Evolutionary conservation across 768 basidiomycete species (phyloP).

Genomic region (Gymnopilus dilepis): DNA sequence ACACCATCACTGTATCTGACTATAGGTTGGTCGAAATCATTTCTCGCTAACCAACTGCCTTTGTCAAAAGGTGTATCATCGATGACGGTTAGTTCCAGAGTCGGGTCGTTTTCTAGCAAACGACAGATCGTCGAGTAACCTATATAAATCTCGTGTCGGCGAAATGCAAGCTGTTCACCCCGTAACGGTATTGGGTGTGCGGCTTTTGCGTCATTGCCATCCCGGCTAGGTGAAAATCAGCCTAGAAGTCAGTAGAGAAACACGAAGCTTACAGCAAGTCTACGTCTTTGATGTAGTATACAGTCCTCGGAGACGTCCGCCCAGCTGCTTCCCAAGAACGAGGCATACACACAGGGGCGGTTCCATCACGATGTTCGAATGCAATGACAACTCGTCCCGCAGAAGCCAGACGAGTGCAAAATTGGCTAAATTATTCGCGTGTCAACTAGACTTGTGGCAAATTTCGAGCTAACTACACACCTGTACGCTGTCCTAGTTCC

Average conservation of each 20-base stretch:
- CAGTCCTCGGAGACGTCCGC: slow-evolving; percentile 29
- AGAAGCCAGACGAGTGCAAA: slow-evolving; percentile 75
- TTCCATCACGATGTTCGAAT: slow-evolving; percentile 85
- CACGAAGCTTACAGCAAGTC: slow-evolving; percentile 55
- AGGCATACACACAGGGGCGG: slow-evolving; percentile 57
- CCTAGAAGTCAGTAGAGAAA: neutral
- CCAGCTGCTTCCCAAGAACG: slow-evolving; percentile 38
- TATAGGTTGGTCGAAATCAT: slow-evolving; percentile 27
- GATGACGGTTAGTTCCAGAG: slow-evolving; percentile 40
- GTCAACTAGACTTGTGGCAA: neutral
- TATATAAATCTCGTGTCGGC: slow-evolving; percentile 71
- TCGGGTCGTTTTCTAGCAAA: slow-evolving; percentile 48
- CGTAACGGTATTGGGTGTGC: slow-evolving; percentile 55
- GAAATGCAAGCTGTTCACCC: slow-evolving; percentile 70
- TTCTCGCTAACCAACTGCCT: slow-evolving; percentile 44
- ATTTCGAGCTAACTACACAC: slow-evolving; percentile 29
- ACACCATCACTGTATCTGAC: slow-evolving; percentile 41
- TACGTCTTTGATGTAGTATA: slow-evolving; percentile 59
- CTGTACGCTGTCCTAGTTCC: slow-evolving; percentile 77
- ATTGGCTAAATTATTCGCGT: slow-evolving; percentile 49
- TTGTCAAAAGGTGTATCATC: slow-evolving; percentile 42
- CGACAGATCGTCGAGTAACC: slow-evolving; percentile 61
- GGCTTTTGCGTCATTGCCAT: slow-evolving; percentile 27
- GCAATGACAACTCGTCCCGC: slow-evolving; percentile 83
- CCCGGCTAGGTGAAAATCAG: slow-evolving; percentile 30